Conservation (phyloP, 257 asterid genomes). For the Capsicum chinense region DNA sequence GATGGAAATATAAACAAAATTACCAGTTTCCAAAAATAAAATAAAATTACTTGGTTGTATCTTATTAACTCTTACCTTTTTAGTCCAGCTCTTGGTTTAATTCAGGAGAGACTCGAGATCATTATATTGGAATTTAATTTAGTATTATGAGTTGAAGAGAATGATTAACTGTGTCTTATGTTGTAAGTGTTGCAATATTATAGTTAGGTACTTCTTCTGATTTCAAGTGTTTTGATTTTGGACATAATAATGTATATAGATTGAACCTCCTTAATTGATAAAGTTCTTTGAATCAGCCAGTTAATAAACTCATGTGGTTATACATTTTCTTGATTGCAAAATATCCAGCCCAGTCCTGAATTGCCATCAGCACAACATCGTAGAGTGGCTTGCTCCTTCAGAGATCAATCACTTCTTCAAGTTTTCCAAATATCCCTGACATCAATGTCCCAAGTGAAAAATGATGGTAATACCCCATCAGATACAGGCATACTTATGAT, state of each 20-base stretch:
- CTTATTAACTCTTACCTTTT: neutral
- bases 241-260: neutral
- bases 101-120: neutral
- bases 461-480: constrained; percentile 60
- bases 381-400: constrained; percentile 88
- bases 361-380: constrained; percentile 94
- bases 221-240: neutral
- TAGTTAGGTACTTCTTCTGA: constrained; percentile 18
- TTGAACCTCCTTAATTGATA: neutral
- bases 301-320: constrained; percentile 29
- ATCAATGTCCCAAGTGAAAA: constrained; percentile 82
- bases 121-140: neutral
- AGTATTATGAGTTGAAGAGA: neutral
- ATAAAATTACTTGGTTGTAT: neutral
- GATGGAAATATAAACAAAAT: too few species aligned
- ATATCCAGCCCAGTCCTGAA: constrained; percentile 82
- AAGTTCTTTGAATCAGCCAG: constrained; percentile 10
- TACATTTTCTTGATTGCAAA: constrained; percentile 33
- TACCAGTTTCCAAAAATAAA: too few species aligned
- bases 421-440: constrained; percentile 92
- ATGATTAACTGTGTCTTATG: constrained; percentile 1
- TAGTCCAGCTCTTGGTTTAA: neutral
- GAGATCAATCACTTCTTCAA: constrained; percentile 90
- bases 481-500: constrained; percentile 4
- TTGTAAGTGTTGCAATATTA: constrained; percentile 14